Percentiles rank a stretch among this genome's conserved stretches.
phyloP scores from a whole-genome alignment of 164 flowering plant genomes.

The Santalum album region DNA sequence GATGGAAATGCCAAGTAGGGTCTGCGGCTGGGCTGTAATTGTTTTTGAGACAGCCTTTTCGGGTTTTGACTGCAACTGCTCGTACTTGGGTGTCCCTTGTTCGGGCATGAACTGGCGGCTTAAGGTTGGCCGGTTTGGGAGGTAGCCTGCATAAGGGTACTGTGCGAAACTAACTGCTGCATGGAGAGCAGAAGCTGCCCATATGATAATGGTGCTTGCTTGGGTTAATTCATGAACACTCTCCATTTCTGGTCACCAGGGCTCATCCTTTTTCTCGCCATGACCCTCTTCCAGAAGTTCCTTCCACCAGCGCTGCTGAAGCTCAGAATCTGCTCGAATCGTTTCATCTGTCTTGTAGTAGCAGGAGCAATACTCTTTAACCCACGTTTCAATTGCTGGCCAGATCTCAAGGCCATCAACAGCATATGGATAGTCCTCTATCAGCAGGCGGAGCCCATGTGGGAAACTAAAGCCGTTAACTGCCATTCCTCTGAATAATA shows the following conservation, averaged over 20 bases:
- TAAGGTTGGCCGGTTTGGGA: constrained; percentile 37
- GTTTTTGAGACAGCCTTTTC: constrained; percentile 31
- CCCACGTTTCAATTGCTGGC: constrained; percentile 53
- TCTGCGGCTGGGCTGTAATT: constrained; percentile 28
- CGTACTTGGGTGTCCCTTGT: constrained; percentile 25
- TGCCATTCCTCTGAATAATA: constrained; percentile 42
- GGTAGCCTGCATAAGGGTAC: constrained; percentile 37
- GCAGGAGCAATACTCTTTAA: constrained; percentile 36
- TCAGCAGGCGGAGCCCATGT: constrained; percentile 32
- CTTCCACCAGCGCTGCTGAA: constrained; percentile 62
- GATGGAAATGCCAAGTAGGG: constrained; percentile 30
- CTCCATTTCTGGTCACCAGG: constrained; percentile 57
- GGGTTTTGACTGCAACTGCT: constrained; percentile 26
- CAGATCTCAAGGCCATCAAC: constrained; percentile 58
- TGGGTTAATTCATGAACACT: constrained; percentile 23
- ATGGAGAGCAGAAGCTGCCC: constrained; percentile 47
- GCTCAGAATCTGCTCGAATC: constrained; percentile 35
- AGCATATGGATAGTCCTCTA: constrained; percentile 64
- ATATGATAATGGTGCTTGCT: constrained; percentile 39
- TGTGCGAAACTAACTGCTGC: constrained; percentile 48
- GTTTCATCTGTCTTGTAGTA: constrained; percentile 33
- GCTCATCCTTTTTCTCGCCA: constrained; percentile 47
- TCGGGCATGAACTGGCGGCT: constrained; percentile 39
- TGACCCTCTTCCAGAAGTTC: constrained; percentile 49
- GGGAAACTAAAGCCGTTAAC: constrained; percentile 30